These are phyloP conservation scores for Coemansia sp. DNA, from an alignment of 192 early-diverging fungal genomes.

Conservation along the genomic window DNA sequence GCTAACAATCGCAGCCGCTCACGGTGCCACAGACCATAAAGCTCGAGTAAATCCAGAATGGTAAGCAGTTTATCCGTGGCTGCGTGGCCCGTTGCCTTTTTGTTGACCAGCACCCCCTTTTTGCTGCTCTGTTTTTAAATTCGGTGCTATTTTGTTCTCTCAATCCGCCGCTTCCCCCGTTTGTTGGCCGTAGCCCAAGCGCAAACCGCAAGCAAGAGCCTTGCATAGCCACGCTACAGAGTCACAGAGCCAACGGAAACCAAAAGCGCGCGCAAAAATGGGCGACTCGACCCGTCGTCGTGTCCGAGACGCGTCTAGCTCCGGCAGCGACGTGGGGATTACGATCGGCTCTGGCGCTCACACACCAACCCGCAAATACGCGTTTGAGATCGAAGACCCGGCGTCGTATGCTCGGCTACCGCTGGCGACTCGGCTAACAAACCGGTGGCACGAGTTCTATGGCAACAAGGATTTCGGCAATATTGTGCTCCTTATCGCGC, in stretches of 20 bases:
- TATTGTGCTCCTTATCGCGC: conserved; percentile 48
- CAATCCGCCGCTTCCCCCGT: too few species aligned
- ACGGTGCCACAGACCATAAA: too few species aligned
- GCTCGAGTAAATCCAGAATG: too few species aligned
- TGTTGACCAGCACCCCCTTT: too few species aligned
- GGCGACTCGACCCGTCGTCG: conserved; percentile 30
- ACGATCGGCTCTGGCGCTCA: conserved; percentile 25
- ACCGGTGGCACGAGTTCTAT: conserved; percentile 35
- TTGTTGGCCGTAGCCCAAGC: conserved; percentile 2
- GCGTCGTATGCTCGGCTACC: conserved; percentile 12
- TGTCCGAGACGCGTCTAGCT: conserved; percentile 16
- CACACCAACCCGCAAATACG: conserved; percentile 24
- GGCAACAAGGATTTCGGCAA: conserved; percentile 54
- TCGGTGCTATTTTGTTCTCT: not conserved
- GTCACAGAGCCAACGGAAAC: not conserved
- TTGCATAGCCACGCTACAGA: not conserved
- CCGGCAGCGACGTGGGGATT: conserved; percentile 32
- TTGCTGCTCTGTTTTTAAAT: too few species aligned
- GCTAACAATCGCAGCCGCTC: too few species aligned
- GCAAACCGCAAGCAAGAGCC: not conserved
- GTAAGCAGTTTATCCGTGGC: too few species aligned
- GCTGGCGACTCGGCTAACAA: not conserved
- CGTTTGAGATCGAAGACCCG: conserved; percentile 49
- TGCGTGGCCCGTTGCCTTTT: too few species aligned
- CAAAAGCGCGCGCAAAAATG: conserved; percentile 13